phyloP scores from a whole-genome alignment of 2,329 filamentous ascomycete species.

The Ophiostoma pallidulum region DNA sequence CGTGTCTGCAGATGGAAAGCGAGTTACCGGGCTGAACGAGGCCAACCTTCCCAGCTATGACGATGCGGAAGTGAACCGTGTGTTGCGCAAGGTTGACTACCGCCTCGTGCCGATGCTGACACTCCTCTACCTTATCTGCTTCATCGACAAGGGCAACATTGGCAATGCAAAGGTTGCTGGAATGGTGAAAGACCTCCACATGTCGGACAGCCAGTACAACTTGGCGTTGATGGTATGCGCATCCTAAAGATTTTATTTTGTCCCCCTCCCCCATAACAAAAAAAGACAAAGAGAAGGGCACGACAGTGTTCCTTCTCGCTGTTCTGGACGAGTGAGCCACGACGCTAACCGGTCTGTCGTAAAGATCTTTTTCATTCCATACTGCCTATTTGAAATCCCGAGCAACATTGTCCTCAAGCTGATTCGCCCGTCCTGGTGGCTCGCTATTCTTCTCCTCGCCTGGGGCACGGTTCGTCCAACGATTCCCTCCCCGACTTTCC shows the following conservation, averaged over 20 bases:
- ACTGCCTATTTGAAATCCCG: constrained; percentile 52
- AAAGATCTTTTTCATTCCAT: constrained; percentile 52
- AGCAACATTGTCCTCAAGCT: constrained; percentile 58
- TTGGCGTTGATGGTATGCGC: constrained; percentile 33
- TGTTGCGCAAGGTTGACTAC: constrained; percentile 36
- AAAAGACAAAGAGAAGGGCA: too few relatives aligned
- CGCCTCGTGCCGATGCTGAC: constrained; percentile 54
- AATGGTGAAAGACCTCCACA: constrained; percentile 45
- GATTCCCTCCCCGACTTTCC: too few relatives aligned
- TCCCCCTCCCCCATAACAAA: too few relatives aligned
- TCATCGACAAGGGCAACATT: constrained; percentile 45
- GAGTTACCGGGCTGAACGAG: constrained; percentile 18
- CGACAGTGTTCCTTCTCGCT: too few relatives aligned
- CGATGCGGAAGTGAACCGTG: constrained; percentile 2
- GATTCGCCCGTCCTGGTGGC: constrained; percentile 51
- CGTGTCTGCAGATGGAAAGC: too few relatives aligned
- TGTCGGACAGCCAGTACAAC: constrained; percentile 52
- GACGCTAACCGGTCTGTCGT: too few relatives aligned
- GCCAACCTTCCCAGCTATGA: neutral
- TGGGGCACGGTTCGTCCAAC: constrained; percentile 56
- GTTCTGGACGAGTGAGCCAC: too few relatives aligned
- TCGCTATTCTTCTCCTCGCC: constrained; percentile 54
- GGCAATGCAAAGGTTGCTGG: constrained; percentile 56
- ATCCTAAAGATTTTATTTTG: neutral
- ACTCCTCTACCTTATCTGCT: constrained; percentile 57